Base-by-base conservation (phyloP, 192 early-diverging fungal genomes). In the Backusella parvicylindrica region DNA sequence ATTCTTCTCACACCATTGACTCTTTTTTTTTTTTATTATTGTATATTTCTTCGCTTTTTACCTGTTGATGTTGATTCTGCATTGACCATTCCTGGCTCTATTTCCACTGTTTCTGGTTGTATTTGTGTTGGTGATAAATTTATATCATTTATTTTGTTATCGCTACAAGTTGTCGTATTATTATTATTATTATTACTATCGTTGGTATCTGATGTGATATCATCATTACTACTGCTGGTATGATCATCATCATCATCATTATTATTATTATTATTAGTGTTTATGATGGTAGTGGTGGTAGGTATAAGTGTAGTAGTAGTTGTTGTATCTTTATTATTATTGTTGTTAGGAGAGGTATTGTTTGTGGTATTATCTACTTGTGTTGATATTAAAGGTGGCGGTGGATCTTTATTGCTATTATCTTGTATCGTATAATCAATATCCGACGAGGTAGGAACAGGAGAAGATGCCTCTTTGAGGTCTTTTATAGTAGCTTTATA, bases 101-200 rank as follows among this genome's bases (percentile, higher is more conserved):
- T 26, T 11, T 60, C 53, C 3, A 68, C 38, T 12, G 11, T 12
- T 36, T 38, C 16, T 37, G 64, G 5, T 47, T 47, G 16, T n/a
- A n/a, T 15, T n/a, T 15, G 18, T 47, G 18, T n/a, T 69, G 9
- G 3, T 28, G 68, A 11, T 7, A 13, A 4, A 26, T 68, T 47
- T 33, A 64, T 72, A 2, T 50, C 31, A 32, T 13, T 65, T 37
- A 33, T n/a, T 28, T 53, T 18, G 9, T 33, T 70, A 50, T 71
- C 40, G 7, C 64, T 38, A 21, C 64, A 56, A n/a, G 75, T 68
- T 47, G 75, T 68, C 0, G 68, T 64, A 32, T 67, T 9, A 16
- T 23, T 65, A 8, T 41, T 63, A 64, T 43, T 76, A 13, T 11
- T 31, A 15, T 0, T 28, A 16, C 18, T 23, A 32, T 40, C 9